Percentiles rank a stretch among this genome's conserved stretches.
These are phyloP conservation scores for Hirsutella minnesotensis DNA, from an alignment of 2,329 filamentous ascomycete genomes.

Conservation along the genomic window DNA sequence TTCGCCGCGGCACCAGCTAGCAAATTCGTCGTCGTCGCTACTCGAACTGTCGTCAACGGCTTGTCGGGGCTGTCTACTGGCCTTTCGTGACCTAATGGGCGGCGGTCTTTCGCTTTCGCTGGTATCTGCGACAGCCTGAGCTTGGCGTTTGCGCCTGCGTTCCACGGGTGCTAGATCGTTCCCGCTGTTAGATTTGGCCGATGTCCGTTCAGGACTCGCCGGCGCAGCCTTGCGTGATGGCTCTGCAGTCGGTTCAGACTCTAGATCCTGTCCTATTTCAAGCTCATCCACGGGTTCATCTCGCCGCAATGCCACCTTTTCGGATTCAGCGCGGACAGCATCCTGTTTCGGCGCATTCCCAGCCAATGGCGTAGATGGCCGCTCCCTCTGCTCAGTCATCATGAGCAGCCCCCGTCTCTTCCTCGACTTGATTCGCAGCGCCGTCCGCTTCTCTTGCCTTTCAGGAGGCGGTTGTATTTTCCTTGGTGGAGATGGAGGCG, in stretches of 20 bases:
- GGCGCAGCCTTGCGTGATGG: not conserved
- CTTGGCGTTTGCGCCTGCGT: not conserved
- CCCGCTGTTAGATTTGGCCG: not conserved
- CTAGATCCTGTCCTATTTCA: too few species aligned
- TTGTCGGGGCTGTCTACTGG: too few species aligned
- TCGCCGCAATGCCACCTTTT: too few species aligned
- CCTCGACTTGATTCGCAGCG: conserved; percentile 33
- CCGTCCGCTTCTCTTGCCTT: conserved; percentile 23
- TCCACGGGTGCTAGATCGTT: not conserved
- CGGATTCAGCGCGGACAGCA: too few species aligned
- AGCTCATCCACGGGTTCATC: too few species aligned
- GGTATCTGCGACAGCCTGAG: not conserved
- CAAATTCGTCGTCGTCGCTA: not conserved
- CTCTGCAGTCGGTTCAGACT: too few species aligned
- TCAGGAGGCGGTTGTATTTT: not conserved
- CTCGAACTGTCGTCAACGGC: not conserved
- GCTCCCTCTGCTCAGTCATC: conserved; percentile 23
- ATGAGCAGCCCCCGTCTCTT: conserved; percentile 37
- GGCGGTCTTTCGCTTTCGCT: too few species aligned
- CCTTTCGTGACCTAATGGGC: too few species aligned
- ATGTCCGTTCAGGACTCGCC: not conserved
- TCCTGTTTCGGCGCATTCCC: not conserved
- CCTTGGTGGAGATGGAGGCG: not conserved
- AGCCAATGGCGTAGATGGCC: not conserved
- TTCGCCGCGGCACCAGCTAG: too few species aligned